phyloP scores from a whole-genome alignment of 495 filamentous ascomycete species.

The Penicillium chermesinum region DNA sequence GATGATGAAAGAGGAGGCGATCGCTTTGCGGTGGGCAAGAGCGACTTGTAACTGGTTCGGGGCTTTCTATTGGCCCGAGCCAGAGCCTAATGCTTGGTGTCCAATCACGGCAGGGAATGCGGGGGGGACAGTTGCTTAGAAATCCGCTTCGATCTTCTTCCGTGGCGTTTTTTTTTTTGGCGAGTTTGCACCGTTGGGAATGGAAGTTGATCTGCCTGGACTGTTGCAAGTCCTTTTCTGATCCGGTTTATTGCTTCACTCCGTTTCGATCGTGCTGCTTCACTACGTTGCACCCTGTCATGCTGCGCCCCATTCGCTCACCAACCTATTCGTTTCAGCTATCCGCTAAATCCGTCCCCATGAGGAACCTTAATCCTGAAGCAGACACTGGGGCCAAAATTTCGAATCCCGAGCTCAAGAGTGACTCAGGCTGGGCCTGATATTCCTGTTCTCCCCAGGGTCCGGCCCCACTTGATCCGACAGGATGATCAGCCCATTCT shows the following conservation, averaged over 20 bases:
- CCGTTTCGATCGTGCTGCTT: too few relatives aligned
- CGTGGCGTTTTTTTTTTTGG: background rate
- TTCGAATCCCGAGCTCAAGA: conserved; percentile 5
- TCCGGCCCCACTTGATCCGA: background rate
- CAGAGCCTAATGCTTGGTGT: conserved; percentile 3
- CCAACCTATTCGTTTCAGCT: too few relatives aligned
- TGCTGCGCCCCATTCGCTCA: too few relatives aligned
- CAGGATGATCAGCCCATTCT: background rate
- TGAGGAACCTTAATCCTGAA: conserved; percentile 2
- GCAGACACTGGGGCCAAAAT: conserved; percentile 9
- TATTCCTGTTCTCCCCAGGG: background rate
- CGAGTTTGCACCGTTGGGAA: too few relatives aligned
- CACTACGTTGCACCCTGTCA: too few relatives aligned
- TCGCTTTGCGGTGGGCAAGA: background rate
- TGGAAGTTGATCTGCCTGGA: too few relatives aligned
- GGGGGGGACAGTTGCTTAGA: conserved; percentile 10
- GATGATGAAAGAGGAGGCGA: conserved; percentile 14
- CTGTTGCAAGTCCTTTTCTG: too few relatives aligned
- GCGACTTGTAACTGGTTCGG: background rate
- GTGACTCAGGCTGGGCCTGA: background rate
- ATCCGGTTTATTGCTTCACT: too few relatives aligned
- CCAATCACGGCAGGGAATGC: conserved; percentile 14
- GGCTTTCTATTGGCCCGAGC: conserved; percentile 14
- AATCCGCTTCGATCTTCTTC: conserved; percentile 17
- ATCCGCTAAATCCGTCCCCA: conserved; percentile 35